Evolutionary conservation across 2,329 filamentous ascomycete genomes (phyloP).

Genomic region (Fusarium newnesense): DNA sequence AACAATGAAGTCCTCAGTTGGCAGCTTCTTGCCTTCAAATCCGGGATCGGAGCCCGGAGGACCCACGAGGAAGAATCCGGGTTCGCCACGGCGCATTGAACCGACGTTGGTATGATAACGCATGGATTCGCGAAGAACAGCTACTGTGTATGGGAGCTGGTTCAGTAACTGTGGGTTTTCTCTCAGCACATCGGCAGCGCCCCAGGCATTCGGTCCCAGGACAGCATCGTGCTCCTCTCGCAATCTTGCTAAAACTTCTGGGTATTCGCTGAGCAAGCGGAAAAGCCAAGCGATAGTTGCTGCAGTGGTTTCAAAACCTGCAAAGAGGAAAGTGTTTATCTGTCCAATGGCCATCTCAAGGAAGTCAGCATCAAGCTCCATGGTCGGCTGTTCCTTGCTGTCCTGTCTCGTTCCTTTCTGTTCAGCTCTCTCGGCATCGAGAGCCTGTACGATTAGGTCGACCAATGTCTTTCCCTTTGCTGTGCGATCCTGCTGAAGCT

Average conservation of each 20-base stretch:
- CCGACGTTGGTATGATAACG: conserved; percentile 45
- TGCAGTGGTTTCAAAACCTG: conserved; percentile 52
- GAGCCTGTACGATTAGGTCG: conserved; percentile 23
- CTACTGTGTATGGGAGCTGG: conserved; percentile 50
- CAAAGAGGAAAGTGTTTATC: conserved; percentile 52
- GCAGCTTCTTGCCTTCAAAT: conserved; percentile 36
- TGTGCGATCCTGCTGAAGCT: neutral
- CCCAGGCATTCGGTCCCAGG: conserved; percentile 43
- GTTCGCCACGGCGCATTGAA: conserved; percentile 24
- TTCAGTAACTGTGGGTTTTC: conserved; percentile 43
- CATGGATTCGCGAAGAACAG: conserved; percentile 52
- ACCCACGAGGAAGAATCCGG: conserved; percentile 44
- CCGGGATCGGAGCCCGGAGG: conserved; percentile 15
- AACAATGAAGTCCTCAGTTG: conserved; percentile 43
- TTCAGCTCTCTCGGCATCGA: conserved; percentile 17
- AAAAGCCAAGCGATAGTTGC: conserved; percentile 49
- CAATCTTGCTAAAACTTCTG: conserved; percentile 44
- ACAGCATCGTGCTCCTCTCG: conserved; percentile 52
- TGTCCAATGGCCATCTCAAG: conserved; percentile 46
- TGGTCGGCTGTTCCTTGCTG: neutral
- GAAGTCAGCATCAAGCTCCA: conserved; percentile 34
- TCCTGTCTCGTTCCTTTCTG: neutral
- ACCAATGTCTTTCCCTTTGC: conserved; percentile 25
- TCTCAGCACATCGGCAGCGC: conserved; percentile 31
- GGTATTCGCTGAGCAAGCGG: conserved; percentile 46